Evolutionary conservation across 202 grass and related monocot genomes (phyloP).

Genomic region (Tripidium arundinaceum): DNA sequence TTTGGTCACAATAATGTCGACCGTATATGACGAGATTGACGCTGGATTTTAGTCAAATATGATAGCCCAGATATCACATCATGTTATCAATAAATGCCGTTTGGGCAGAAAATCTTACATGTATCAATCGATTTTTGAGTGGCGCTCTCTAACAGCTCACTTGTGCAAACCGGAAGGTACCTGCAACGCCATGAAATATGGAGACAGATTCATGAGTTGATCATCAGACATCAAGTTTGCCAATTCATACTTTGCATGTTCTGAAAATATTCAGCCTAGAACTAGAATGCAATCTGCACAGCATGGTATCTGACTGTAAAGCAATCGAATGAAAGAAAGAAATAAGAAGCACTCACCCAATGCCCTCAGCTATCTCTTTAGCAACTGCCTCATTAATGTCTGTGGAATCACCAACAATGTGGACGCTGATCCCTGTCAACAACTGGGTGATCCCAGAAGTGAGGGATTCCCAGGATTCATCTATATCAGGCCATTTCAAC

Average conservation of each 20-base stretch:
- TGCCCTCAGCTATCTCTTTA: slow-evolving; percentile 72
- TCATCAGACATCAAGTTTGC: neutral
- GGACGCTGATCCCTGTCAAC: slow-evolving; percentile 72
- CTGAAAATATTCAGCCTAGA: neutral
- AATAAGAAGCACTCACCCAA: slow-evolving; percentile 48
- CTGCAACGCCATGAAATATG: slow-evolving; percentile 37
- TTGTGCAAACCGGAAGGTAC: slow-evolving; percentile 74
- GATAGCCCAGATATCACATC: neutral
- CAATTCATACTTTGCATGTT: slow-evolving; percentile 1
- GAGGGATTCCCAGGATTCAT: slow-evolving; percentile 91
- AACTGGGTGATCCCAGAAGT: slow-evolving; percentile 69
- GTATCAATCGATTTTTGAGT: slow-evolving; percentile 65
- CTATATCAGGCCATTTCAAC: slow-evolving; percentile 87
- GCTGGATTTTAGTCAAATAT: neutral
- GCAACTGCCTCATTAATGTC: slow-evolving; percentile 78
- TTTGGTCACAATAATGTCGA: slow-evolving; percentile 13
- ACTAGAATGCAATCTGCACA: neutral
- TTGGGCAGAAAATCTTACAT: slow-evolving; percentile 46
- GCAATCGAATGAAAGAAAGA: neutral
- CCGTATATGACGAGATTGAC: neutral
- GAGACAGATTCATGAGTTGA: neutral
- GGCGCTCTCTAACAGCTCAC: slow-evolving; percentile 82
- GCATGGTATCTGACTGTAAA: neutral
- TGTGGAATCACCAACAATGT: slow-evolving; percentile 74
- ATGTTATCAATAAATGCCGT: neutral